Base-by-base conservation (phyloP, 2,329 filamentous ascomycete genomes). In the Epichloe sp. region DNA sequence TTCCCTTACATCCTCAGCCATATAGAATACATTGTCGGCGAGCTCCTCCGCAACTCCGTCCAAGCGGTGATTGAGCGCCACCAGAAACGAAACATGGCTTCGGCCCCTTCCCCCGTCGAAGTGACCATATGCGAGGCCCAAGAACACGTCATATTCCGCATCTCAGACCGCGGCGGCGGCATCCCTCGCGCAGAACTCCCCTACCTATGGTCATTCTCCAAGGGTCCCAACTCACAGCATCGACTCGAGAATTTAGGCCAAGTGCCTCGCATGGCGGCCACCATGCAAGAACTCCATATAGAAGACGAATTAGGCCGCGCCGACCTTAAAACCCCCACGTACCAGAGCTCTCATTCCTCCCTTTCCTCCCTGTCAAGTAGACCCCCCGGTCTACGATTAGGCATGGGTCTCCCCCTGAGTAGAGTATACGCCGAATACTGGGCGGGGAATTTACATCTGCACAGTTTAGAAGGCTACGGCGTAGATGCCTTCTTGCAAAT, bases 1-100 rank as follows among this genome's bases (percentile, higher is more conserved):
- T 98, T 98, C 63, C 93, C 94, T 1, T 98, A 96, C 62, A 97
- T 98, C 56, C 79, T 95, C 48, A 93, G 85, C 62, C 93, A 97
- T 65, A 78, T 98, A 48, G 91, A 98, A 69, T 98, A 98, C 68
- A 96, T 98, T 59, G 80, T 98, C 52, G 90, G 93, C 48, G 93
- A 98, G 70, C 81, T 98, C 21, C 75, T 98, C 23, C 84, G 93
- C 38, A 98, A 98, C 69, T 94, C 88, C 0, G 87, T 98, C 15
- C 90, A 97, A 68, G 90, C 90, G 19, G 83, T 93, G 38, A 84
- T 95, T 54, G 91, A 96, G 62, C 79, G 80, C 57, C 80, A 83
- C 52, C 71, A 75, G 48, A 72, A 72, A 50, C 64, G 63, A 17
- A 57, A 62, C 41, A 53, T 54, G 2, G 46, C 51, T 8, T 65